Conservation (phyloP, 2,329 filamentous ascomycete species). For the Dactylonectria estremocensis region DNA sequence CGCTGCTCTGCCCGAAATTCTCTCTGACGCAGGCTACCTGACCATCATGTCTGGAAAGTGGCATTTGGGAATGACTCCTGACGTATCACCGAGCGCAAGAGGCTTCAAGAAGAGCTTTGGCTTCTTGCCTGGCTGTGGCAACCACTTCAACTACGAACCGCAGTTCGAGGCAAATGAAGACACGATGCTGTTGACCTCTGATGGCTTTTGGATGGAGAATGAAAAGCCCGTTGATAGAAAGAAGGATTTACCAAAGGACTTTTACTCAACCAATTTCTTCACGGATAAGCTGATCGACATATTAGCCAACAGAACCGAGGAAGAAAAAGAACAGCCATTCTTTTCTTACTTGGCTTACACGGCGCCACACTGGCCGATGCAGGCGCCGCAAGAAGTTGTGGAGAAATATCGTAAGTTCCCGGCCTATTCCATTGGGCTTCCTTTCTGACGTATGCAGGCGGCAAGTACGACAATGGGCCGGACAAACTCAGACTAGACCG, state of each 20-base stretch:
- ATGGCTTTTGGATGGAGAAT: conserved; percentile 59
- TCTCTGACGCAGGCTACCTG: conserved; percentile 50
- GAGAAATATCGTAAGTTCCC: conserved; percentile 15
- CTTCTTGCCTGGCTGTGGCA: conserved; percentile 60
- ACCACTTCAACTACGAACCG: conserved; percentile 70
- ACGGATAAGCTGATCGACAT: conserved; percentile 62
- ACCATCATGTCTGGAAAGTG: conserved; percentile 53
- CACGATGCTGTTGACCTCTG: conserved; percentile 59
- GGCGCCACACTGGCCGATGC: conserved; percentile 10
- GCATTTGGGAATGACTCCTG: conserved; percentile 57
- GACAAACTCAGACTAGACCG: background rate
- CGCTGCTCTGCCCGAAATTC: conserved; percentile 48
- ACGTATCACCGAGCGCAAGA: conserved; percentile 26
- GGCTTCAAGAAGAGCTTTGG: conserved; percentile 60
- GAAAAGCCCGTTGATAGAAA: conserved; percentile 55
- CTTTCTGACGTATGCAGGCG: no score
- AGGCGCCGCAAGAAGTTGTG: conserved; percentile 14
- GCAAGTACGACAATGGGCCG: background rate
- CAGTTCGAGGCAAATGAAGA: conserved; percentile 46
- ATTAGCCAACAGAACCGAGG: conserved; percentile 55
- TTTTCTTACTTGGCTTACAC: conserved; percentile 7
- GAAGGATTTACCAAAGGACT: conserved; percentile 57
- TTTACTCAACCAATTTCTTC: conserved; percentile 62
- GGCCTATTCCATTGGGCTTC: no score
- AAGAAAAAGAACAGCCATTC: conserved; percentile 33